Conservation (phyloP, 2,329 filamentous ascomycete genomes). For the Salinomyces thailandicus region DNA sequence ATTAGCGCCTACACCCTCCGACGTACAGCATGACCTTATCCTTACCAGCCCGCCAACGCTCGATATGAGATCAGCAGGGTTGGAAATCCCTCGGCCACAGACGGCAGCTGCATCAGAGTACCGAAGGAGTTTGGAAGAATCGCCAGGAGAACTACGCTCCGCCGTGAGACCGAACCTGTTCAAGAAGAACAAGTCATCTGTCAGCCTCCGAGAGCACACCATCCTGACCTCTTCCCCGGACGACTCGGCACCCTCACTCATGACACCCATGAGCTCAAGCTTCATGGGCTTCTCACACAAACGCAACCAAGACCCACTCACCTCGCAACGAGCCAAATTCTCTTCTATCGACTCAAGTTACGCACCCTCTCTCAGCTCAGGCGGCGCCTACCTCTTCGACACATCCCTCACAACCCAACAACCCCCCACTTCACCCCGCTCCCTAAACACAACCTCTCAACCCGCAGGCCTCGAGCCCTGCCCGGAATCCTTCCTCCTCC, state of each 20-base stretch:
- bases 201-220: slow-evolving; percentile 62
- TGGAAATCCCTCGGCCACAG: slow-evolving; percentile 8
- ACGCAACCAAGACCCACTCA: slow-evolving; percentile 17
- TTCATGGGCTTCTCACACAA: slow-evolving; percentile 44
- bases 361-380: slow-evolving; percentile 44
- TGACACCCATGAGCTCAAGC: slow-evolving; percentile 60
- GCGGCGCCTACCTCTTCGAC: slow-evolving; percentile 75
- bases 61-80: slow-evolving; percentile 14
- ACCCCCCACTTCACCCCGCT: slow-evolving; percentile 21
- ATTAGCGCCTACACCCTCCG: slow-evolving; percentile 15
- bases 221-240: slow-evolving; percentile 53
- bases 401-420: slow-evolving; percentile 28
- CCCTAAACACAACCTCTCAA: slow-evolving; percentile 39
- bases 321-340: slow-evolving; percentile 21
- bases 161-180: slow-evolving; percentile 24
- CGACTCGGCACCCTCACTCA: slow-evolving; percentile 55
- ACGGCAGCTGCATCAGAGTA: slow-evolving; percentile 12
- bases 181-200: slow-evolving; percentile 42
- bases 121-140: slow-evolving; percentile 16
- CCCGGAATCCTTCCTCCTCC: slow-evolving; percentile 75
- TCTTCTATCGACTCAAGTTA: slow-evolving; percentile 44
- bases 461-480: slow-evolving; percentile 82
- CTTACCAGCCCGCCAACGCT: slow-evolving; percentile 23
- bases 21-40: slow-evolving; percentile 18
- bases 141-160: slow-evolving; percentile 14